Base-by-base conservation (phyloP, 2,329 filamentous ascomycete species). In the Neofusicoccum sp. region DNA sequence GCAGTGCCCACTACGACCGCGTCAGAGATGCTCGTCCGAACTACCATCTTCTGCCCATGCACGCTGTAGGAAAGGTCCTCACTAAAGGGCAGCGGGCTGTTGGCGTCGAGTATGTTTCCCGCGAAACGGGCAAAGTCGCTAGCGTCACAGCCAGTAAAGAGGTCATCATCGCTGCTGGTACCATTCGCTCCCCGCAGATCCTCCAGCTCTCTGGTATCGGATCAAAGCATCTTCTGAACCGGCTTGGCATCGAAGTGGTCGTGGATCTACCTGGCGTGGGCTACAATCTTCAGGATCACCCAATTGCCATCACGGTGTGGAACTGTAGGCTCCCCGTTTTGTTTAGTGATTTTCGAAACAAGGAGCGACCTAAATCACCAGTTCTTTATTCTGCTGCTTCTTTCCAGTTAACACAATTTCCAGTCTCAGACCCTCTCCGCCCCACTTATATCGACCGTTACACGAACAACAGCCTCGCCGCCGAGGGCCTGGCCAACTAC, bases 271-370 rank as follows among this genome's bases (percentile, higher is more conserved):
- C 70, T 1, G 64, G 65, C 4, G 71, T 77, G 7, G 75, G 75
- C 6, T 67, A 70, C 28, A 76, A 75, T 33, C 66, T 77, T 1
- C 72, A 75, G 66, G 74, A 77, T 48, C 74, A 75, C 16, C 84
- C 83, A 44, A 83, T 83, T 64, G 78, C 86, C 31, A 78, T 80
- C 1, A 77, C 84, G 59, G 79, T 85, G 12, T 82, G 45, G 45
- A 49, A 49, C 45, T 49, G 29, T 49, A 49, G n/a, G 45, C 41
- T 3, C 22, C 22, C 22, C 22, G 22, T 1, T 22, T 22, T 22
- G 22, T 22, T 22, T 22, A 22, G 22, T 44, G 1, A 12, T n/a
- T 44, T n/a, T 16, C 41, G 4, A 7, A 44, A 22, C 14, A n/a
- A 4, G 14, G 14, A 4, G 16, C 44, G 22, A 47, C n/a, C 12